Base-by-base conservation (phyloP, 805 yeast species). In the Candida coleopterorum region DNA sequence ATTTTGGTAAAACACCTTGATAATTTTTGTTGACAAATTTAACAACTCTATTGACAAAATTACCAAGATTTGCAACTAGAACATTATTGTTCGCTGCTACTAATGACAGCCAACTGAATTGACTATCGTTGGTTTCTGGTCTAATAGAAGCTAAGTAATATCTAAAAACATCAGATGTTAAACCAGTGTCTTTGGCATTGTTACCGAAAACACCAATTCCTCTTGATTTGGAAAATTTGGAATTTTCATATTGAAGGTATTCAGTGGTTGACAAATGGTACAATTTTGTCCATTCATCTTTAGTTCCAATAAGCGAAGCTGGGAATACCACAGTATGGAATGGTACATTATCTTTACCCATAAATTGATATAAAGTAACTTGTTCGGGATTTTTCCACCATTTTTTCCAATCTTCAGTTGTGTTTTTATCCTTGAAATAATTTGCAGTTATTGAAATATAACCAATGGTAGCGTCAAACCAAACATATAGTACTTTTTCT, bases 321-420 rank as follows among this genome's bases (percentile, higher is more conserved):
- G 99, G 99, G 87, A 90, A 93, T 39, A 93, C 95, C 39, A 93
- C 98, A 1, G 96, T 84, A 59, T 93, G 99, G 86, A 93, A 93
- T 22, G 97, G 97, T 52, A 89, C 97, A 56, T 93, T 93, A 64
- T 93, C 99, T 62, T 93, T 93, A 64, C 99, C 99, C 99, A 93
- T 93, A 62, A 93, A 93, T 70, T 93, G 99, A 60, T 85, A 87
- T 48, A 93, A 70, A 47, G 84, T 65, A 45, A 93, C 96, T 44
- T 88, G 60, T 37, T 88, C 87, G n/a, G 96, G 95, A 55, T 84
- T 72, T 51, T 77, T 78, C 99, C 99, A 93, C 98, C 98, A 90
- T 49, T 77, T 57, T 52, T 74, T 66, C 97, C 97, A 90, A 36
- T 72, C 74, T 5, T 55, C 56, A 4, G 40, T 41, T 4, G 42